Evolutionary conservation across 371 early-diverging fungal species (phyloP).

Genomic region (Syncephalastrum racemosum): DNA sequence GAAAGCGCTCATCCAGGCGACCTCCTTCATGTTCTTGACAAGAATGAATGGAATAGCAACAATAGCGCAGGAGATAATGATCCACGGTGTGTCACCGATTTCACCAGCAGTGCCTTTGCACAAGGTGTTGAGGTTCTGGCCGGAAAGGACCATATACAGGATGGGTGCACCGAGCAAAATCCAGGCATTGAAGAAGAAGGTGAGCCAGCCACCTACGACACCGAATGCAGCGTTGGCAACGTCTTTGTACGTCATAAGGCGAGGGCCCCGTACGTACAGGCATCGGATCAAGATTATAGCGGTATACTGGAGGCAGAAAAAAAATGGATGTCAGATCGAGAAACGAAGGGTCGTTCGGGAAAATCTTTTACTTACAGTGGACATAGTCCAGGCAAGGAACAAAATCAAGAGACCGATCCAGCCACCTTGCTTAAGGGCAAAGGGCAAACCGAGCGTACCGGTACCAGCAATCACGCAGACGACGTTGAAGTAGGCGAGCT

Average conservation of each 20-base stretch:
- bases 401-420: constrained; percentile 78
- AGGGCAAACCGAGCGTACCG: constrained; percentile 81
- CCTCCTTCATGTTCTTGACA: constrained; percentile 62
- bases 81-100: constrained; percentile 52
- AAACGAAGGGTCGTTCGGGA: background rate
- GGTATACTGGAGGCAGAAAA: constrained; percentile 23
- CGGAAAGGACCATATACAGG: constrained; percentile 58
- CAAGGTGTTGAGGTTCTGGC: constrained; percentile 46
- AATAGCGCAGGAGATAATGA: constrained; percentile 61
- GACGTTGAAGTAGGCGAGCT: constrained; percentile 57
- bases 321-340: background rate
- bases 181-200: constrained; percentile 59
- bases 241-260: constrained; percentile 43
- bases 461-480: constrained; percentile 83
- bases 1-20: constrained; percentile 63
- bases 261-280: constrained; percentile 36
- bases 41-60: constrained; percentile 54
- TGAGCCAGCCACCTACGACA: constrained; percentile 37
- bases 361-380: constrained; percentile 47
- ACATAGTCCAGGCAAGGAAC: constrained; percentile 72
- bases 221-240: constrained; percentile 41
- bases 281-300: constrained; percentile 37
- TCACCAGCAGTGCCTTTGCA: constrained; percentile 38
- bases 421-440: constrained; percentile 75
- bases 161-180: constrained; percentile 53